Evolutionary conservation across 768 basidiomycete genomes (phyloP), one percentile per base, ranked within the genome.

Genomic region (Podaxis sp.): DNA sequence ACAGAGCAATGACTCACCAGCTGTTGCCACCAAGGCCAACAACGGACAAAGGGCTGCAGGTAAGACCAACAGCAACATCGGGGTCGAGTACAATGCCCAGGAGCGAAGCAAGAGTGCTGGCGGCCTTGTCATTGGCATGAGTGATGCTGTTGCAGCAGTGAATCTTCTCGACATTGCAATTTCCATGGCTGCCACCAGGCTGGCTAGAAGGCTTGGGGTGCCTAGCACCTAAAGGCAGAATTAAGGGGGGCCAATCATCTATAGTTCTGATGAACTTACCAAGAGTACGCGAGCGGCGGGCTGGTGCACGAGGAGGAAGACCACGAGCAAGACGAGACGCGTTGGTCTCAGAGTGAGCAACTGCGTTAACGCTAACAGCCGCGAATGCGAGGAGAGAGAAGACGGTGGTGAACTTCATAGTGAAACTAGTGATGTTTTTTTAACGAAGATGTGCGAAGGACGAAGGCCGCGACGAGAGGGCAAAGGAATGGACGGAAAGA

Each of bases 301-400:
- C 66, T n/a, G 85, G 85, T 1, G 81, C 72, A 1, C 76, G 69
- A 17, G 84, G 85, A 29, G 76, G 69, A 3, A 87, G 71, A 11
- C 86, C 85, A 19, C 82, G 83, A 59, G 83, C 81, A 49, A 87
- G 63, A 40, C 86, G 83, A 12, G 78, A 63, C 0, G 79, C 85
- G 57, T 87, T 87, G 53, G 82, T 81, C 57, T 82, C 80, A n/a
- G 59, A 8, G 33, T 51, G 29, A 9, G 69, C 64, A 24, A 70
- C 63, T 13, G 73, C 72, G 12, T 75, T 74, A n/a, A 75, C 76
- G 64, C 75, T 59, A 41, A 77, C 71, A 41, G 73, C 77, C 12
- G 74, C 71, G 24, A 76, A 74, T 51, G 76, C 69, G 59, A 83
- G 64, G 66, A 78, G 47, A 55, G 80, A 71, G 64, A 81, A 65